Base-by-base conservation (phyloP, 2,329 filamentous ascomycete genomes). In the Pezicula carpinea region DNA sequence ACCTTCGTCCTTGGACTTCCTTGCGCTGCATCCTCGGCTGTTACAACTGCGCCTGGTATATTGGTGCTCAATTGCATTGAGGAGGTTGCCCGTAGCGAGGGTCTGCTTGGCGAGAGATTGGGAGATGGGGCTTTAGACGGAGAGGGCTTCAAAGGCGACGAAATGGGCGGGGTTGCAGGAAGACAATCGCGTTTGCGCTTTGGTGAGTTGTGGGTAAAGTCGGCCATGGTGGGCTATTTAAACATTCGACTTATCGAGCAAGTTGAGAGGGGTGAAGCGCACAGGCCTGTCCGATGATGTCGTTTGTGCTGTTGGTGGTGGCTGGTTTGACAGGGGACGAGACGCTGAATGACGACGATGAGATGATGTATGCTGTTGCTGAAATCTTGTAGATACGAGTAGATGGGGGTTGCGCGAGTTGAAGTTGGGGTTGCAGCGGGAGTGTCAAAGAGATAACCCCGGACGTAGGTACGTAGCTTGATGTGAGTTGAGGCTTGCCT, bases 1-100 rank as follows among this genome's bases (percentile, higher is more conserved):
- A 64, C 60, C 45, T 57, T 62, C 17, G 60, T 58, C 7, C 60
- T 52, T 15, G 61, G 61, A 45, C 58, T 60, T 2, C 53, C 52
- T 17, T 43, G 38, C 6, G 39, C 35, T 17, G 17, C 26, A 13
- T 53, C 50, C 19, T 51, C 49, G 6, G 48, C 46, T 22, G 43
- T 26, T 7, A 49, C 22, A n/a, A 13, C 31, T 11, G 31, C 39
- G 22, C 46, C 48, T 4, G 52, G 44, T 4, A 53, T 47, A 19
- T 39, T 48, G 6, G 53, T 52, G 17, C 48, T 53, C 5, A 54
- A 14, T 18, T 41, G 52, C 44, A 52, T 54, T 17, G 38, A 19
- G 22, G 22, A 26, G 5, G 21, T 19, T 10, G 26, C 8, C 6
- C 13, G 26, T 29, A 29, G 4, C 26, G 26, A 29, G 8, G 26